phyloP scores from a whole-genome alignment of 495 filamentous ascomycete species.

The Pseudomonodictys pantanalensis region DNA sequence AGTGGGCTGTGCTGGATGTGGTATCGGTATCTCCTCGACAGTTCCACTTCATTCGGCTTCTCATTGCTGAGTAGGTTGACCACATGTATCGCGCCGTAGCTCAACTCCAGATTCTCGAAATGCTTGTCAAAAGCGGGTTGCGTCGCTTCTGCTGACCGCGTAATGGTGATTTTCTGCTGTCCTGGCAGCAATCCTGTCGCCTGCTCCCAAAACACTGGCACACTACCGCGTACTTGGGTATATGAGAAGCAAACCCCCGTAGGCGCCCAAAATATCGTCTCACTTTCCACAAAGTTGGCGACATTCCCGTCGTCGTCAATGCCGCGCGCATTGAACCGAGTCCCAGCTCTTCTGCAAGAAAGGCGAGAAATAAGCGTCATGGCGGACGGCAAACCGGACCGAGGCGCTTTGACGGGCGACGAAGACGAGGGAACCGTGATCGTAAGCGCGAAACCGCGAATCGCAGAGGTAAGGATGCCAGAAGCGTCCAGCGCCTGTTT shows the following conservation, averaged over 20 bases:
- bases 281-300: conserved; percentile 82
- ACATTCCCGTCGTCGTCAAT: conserved; percentile 98
- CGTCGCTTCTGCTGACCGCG: conserved; percentile 83
- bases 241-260: conserved; percentile 84
- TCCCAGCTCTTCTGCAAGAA: conserved; percentile 88
- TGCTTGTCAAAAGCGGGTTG: conserved; percentile 95
- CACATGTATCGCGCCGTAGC: conserved; percentile 86
- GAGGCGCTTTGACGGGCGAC: conserved; percentile 46
- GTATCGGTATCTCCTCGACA: conserved; percentile 72
- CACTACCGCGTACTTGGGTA: conserved; percentile 84
- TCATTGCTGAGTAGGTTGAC: conserved; percentile 87
- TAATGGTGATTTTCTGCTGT: conserved; percentile 92
- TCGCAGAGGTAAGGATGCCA: conserved; percentile 86
- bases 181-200: conserved; percentile 79
- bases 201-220: conserved; percentile 98
- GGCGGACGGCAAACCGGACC: conserved; percentile 71
- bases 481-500: conserved; percentile 74
- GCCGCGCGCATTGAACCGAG: conserved; percentile 90
- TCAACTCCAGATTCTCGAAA: conserved; percentile 74
- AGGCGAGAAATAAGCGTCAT: conserved; percentile 88
- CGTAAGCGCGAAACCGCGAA: conserved; percentile 85
- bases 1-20: conserved; percentile 71
- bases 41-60: conserved; percentile 76
- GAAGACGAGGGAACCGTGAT: conserved; percentile 73
- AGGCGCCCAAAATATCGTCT: conserved; percentile 70